Evolutionary conservation across 495 filamentous ascomycete genomes (phyloP).

Genomic region (Talaromyces wortmannii): DNA sequence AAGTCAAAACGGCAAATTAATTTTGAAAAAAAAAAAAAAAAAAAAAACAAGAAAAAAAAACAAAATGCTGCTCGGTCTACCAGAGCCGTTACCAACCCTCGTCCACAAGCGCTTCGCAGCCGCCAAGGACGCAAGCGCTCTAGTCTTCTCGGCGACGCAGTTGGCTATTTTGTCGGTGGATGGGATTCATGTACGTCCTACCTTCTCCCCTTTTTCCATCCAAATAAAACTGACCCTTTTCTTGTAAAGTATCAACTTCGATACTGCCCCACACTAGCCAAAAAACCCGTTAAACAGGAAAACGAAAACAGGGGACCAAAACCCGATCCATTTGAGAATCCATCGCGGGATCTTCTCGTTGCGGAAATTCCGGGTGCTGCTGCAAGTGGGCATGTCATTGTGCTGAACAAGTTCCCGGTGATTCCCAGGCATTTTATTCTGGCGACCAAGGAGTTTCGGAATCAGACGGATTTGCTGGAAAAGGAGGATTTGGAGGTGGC

Average conservation of each 20-base stretch:
- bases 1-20: no score
- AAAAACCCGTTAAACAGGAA: conserved; percentile 53
- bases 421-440: conserved; percentile 77
- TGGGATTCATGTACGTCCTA: conserved; percentile 40
- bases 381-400: conserved; percentile 47
- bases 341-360: conserved; percentile 54
- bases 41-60: not conserved
- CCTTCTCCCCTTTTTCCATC: not conserved
- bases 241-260: conserved; percentile 63
- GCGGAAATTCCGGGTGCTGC: conserved; percentile 34
- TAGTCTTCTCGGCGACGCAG: conserved; percentile 55
- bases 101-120: conserved; percentile 47
- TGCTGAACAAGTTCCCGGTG: conserved; percentile 79
- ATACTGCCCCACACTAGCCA: conserved; percentile 68
- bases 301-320: conserved; percentile 28
- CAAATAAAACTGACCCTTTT: not conserved
- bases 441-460: conserved; percentile 56
- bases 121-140: conserved; percentile 45
- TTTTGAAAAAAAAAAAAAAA: no score
- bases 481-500: conserved; percentile 57
- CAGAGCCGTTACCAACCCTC: conserved; percentile 41
- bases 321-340: conserved; percentile 68
- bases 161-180: conserved; percentile 44
- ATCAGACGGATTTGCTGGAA: conserved; percentile 64
- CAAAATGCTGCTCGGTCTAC: conserved; percentile 33